phyloP scores from a whole-genome alignment of 331 rosid species.

The Cydonia oblonga region DNA sequence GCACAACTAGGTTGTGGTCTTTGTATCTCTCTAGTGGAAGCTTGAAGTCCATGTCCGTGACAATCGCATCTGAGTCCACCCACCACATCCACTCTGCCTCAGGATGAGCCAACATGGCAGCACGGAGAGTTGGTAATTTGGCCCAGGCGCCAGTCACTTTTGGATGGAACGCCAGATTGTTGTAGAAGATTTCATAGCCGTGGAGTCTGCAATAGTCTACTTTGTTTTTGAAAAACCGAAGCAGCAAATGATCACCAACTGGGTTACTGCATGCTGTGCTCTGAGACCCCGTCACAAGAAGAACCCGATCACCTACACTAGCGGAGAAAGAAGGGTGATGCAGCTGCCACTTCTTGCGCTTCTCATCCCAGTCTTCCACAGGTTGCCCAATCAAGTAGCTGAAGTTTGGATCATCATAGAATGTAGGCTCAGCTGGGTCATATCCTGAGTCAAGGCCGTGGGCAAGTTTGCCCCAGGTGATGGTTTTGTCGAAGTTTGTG shows the following conservation, averaged over 20 bases:
- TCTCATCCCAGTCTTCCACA: conserved; percentile 18
- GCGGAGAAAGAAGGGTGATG: conserved; percentile 10
- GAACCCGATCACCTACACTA: not conserved
- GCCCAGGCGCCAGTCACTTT: conserved; percentile 63
- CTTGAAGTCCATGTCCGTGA: conserved; percentile 77
- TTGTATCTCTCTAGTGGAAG: conserved; percentile 47
- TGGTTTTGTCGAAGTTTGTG: not conserved
- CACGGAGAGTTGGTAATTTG: conserved; percentile 56
- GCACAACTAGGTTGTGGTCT: conserved; percentile 44
- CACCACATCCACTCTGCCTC: conserved; percentile 91
- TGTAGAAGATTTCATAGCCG: conserved; percentile 21
- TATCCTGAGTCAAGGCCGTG: not conserved
- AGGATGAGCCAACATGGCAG: conserved; percentile 71
- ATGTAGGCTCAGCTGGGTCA: conserved; percentile 13
- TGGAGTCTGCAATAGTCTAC: conserved; percentile 35
- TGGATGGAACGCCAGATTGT: conserved; percentile 33
- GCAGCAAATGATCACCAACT: conserved; percentile 27
- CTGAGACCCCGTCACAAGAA: conserved; percentile 27
- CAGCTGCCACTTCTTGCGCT: conserved; percentile 21
- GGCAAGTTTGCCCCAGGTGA: not conserved
- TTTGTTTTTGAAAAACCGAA: conserved; percentile 31
- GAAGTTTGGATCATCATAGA: conserved; percentile 24
- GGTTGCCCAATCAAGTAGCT: conserved; percentile 22
- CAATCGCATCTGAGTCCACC: conserved; percentile 76
- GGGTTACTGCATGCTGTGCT: conserved; percentile 12